phyloP scores from a whole-genome alignment of 2,329 filamentous ascomycete genomes.

The Fusarium sp. region DNA sequence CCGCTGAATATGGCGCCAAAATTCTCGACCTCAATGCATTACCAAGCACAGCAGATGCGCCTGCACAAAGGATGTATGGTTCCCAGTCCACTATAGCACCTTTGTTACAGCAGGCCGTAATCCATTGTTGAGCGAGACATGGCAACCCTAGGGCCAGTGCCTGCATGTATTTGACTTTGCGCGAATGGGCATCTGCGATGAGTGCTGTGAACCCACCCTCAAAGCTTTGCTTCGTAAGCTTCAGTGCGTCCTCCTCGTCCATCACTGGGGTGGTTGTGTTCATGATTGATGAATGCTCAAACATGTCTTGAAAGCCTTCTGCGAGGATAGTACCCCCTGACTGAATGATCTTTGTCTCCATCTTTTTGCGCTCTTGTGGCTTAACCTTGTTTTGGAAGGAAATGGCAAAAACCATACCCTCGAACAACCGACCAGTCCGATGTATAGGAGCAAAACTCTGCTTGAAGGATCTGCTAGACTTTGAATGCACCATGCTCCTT shows the following conservation, averaged over 20 bases:
- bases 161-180: slow-evolving; percentile 93
- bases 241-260: slow-evolving; percentile 57
- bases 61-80: slow-evolving; percentile 86
- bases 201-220: slow-evolving; percentile 83
- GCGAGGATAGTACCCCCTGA: slow-evolving; percentile 80
- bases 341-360: slow-evolving; percentile 73
- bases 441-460: slow-evolving; percentile 47
- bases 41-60: slow-evolving; percentile 80
- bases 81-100: slow-evolving; percentile 77
- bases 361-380: slow-evolving; percentile 55
- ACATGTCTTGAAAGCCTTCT: slow-evolving; percentile 85
- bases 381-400: slow-evolving; percentile 71
- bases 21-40: slow-evolving; percentile 82
- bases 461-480: slow-evolving; percentile 45
- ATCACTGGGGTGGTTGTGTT: slow-evolving; percentile 49
- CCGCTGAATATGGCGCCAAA: slow-evolving; percentile 71
- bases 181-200: slow-evolving; percentile 86
- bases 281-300: slow-evolving; percentile 63
- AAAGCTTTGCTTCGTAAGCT: slow-evolving; percentile 64
- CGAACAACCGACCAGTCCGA: slow-evolving; percentile 67
- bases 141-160: slow-evolving; percentile 90
- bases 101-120: slow-evolving; percentile 76
- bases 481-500: slow-evolving; percentile 52
- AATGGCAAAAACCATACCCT: slow-evolving; percentile 88
- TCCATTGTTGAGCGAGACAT: slow-evolving; percentile 86